These are phyloP conservation scores for Cladophialophora exuberans DNA, from an alignment of 2,329 filamentous ascomycete species.

Conservation along the genomic window DNA sequence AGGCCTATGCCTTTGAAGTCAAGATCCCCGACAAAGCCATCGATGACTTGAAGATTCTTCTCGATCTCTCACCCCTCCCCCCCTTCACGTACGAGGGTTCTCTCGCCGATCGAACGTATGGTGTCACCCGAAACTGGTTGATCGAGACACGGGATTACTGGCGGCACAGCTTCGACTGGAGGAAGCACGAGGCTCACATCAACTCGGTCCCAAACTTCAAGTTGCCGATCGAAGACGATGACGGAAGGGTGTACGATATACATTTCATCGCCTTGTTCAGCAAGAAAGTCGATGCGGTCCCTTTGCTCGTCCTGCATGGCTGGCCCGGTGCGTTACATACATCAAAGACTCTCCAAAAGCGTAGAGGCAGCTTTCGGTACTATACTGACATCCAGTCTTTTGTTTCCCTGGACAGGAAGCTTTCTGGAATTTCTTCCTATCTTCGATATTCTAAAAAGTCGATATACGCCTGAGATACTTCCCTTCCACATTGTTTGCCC, in stretches of 20 bases:
- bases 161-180: no score
- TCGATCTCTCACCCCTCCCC: no score
- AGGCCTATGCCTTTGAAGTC: neutral
- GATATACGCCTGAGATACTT: slow-evolving; percentile 54
- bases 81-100: no score
- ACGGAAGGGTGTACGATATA: slow-evolving; percentile 42
- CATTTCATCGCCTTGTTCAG: slow-evolving; percentile 63
- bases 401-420: no score
- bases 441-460: slow-evolving; percentile 49
- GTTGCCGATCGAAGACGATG: slow-evolving; percentile 44
- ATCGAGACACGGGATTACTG: no score
- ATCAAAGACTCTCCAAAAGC: neutral
- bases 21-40: neutral
- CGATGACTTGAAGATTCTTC: neutral
- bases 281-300: slow-evolving; percentile 53
- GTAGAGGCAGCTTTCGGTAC: neutral
- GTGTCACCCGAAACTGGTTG: no score
- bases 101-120: no score
- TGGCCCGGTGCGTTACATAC: slow-evolving; percentile 14
- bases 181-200: neutral
- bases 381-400: no score
- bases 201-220: no score
- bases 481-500: slow-evolving; percentile 63
- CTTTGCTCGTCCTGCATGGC: slow-evolving; percentile 55
- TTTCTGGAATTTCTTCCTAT: slow-evolving; percentile 61